Conservation (phyloP, 2,329 filamentous ascomycete genomes). For the Aschersonia sp. region DNA sequence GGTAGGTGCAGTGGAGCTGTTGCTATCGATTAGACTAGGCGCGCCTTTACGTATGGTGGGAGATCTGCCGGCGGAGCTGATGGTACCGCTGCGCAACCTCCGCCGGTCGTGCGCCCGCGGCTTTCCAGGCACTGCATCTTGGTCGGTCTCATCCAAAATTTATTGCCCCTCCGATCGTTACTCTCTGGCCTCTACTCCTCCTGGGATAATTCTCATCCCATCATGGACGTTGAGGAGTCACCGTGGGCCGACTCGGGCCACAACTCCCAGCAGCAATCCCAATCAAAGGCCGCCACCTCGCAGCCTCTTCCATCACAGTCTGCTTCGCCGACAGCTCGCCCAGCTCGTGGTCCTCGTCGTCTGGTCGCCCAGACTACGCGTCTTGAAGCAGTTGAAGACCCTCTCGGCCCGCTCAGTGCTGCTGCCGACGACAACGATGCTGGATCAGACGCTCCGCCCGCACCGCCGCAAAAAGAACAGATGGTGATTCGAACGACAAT, state of each 20-base stretch:
- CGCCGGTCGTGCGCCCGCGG: no score
- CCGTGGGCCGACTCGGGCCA: conserved; percentile 36
- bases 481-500: conserved; percentile 45
- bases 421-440: conserved; percentile 31
- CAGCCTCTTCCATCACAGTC: conserved; percentile 9
- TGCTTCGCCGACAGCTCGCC: conserved; percentile 19
- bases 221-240: conserved; percentile 37
- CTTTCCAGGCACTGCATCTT: no score
- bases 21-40: no score
- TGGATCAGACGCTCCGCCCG: conserved; percentile 43
- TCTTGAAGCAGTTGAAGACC: conserved; percentile 64
- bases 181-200: neutral
- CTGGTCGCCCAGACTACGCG: conserved; percentile 63
- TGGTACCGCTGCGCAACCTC: no score
- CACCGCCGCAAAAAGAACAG: conserved; percentile 53
- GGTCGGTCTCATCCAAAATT: no score
- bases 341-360: conserved; percentile 39
- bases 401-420: conserved; percentile 63
- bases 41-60: no score
- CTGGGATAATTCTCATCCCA: conserved; percentile 4
- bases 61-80: no score
- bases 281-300: conserved; percentile 15
- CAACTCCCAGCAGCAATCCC: conserved; percentile 14
- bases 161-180: neutral
- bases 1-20: no score